Evolutionary conservation across 257 asterid genomes (phyloP).

Genomic region (Striga asiatica): DNA sequence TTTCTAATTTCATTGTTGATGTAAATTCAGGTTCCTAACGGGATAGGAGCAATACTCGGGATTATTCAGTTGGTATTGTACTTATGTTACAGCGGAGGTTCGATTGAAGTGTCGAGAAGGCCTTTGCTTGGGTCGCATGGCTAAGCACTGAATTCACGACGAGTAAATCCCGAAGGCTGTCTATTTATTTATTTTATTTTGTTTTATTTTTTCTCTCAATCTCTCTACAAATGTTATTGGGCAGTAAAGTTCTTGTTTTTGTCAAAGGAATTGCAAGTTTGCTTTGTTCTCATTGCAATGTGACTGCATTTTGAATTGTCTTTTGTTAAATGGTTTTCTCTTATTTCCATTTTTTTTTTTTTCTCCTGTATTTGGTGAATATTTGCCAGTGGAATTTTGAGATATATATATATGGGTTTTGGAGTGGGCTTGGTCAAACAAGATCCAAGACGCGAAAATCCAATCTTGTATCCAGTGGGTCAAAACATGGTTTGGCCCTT

Average conservation of each 20-base stretch:
- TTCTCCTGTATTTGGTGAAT: too few species aligned
- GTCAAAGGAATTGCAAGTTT: background rate
- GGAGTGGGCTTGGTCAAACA: too few species aligned
- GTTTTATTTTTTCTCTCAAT: constrained; percentile 11
- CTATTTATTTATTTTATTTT: background rate
- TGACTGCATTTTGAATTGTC: too few species aligned
- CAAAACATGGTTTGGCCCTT: too few species aligned
- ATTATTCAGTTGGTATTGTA: constrained; percentile 52
- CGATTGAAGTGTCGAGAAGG: constrained; percentile 27
- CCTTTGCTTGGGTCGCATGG: constrained; percentile 54
- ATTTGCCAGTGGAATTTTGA: too few species aligned
- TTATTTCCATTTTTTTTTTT: too few species aligned
- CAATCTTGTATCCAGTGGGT: too few species aligned
- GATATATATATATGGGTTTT: too few species aligned
- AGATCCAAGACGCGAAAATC: too few species aligned
- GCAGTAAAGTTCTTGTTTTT: constrained; percentile 6
- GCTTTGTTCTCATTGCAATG: too few species aligned
- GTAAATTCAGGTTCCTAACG: constrained; percentile 59
- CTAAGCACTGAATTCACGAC: background rate
- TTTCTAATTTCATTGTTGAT: background rate
- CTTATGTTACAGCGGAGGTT: constrained; percentile 40
- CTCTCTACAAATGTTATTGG: constrained; percentile 7
- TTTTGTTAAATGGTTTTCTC: too few species aligned
- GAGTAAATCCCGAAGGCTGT: background rate
- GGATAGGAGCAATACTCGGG: constrained; percentile 79